Conservation (phyloP, 2,329 filamentous ascomycete genomes). For the Aspergillus transmontanensis region DNA sequence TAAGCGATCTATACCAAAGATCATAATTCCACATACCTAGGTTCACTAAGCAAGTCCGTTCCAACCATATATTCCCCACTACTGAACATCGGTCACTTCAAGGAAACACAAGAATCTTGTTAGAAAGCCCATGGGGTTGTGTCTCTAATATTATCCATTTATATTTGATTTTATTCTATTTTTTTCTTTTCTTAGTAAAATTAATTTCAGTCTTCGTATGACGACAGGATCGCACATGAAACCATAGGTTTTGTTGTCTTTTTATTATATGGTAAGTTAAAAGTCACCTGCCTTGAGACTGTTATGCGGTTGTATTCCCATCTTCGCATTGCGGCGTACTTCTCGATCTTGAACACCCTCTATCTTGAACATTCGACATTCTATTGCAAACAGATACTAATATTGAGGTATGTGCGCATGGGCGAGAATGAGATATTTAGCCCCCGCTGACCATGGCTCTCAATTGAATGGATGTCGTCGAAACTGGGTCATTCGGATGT, state of each 20-base stretch:
- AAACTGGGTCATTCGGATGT: constrained; percentile 2
- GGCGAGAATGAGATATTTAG: neutral
- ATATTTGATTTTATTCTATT: too few relatives aligned
- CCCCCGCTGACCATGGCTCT: neutral
- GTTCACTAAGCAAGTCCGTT: neutral
- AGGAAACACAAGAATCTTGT: too few relatives aligned
- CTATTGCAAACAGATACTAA: neutral
- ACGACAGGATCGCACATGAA: neutral
- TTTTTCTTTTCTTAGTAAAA: neutral
- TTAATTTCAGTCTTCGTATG: neutral
- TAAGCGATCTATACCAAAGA: neutral
- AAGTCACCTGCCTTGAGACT: neutral
- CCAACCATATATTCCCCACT: neutral
- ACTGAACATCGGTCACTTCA: too few relatives aligned
- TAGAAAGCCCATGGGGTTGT: too few relatives aligned
- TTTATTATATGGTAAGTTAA: neutral
- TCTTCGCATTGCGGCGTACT: neutral
- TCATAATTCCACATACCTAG: neutral
- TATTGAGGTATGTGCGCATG: neutral
- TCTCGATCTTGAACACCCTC: neutral
- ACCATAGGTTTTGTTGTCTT: neutral
- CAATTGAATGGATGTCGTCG: neutral
- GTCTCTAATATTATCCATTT: too few relatives aligned
- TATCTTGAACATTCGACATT: neutral
- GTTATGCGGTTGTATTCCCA: neutral